phyloP scores from a whole-genome alignment of 352 stramenopile genomes.

The Phytopythium delawarense region DNA sequence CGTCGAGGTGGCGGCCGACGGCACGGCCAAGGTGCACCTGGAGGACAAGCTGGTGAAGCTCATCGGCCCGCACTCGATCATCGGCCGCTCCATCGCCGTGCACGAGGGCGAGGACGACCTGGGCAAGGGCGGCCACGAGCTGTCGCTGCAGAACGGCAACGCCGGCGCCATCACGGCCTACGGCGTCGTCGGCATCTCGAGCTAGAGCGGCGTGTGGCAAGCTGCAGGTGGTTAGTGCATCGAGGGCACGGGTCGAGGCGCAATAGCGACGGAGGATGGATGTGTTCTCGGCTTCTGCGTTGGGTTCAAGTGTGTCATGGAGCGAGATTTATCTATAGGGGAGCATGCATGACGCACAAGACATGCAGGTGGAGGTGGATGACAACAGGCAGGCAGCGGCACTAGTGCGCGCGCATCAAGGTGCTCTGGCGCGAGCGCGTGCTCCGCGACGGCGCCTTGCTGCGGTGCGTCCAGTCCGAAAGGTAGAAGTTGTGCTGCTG shows the following conservation, averaged over 20 bases:
- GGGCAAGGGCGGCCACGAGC: constrained; percentile 95
- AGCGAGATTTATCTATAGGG: not conserved
- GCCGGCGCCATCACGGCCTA: constrained; percentile 89
- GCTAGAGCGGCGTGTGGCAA: constrained; percentile 22
- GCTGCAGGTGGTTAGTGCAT: not conserved
- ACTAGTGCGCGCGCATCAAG: not conserved
- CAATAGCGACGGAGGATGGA: not conserved
- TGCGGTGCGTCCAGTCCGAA: constrained; percentile 15
- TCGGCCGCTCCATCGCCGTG: constrained; percentile 95
- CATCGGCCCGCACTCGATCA: constrained; percentile 97
- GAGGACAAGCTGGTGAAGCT: constrained; percentile 96
- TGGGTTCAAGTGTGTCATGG: not conserved
- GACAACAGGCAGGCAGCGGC: not conserved
- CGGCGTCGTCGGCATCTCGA: constrained; percentile 91
- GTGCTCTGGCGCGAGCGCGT: not conserved
- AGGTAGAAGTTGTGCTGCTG: constrained; percentile 27
- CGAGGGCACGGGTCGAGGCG: not conserved
- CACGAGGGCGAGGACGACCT: constrained; percentile 95
- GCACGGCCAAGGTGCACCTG: constrained; percentile 89
- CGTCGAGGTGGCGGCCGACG: constrained; percentile 74
- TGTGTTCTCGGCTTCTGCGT: not conserved
- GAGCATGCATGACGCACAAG: not conserved
- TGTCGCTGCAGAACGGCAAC: constrained; percentile 96
- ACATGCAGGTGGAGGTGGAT: not conserved
- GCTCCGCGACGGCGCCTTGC: not conserved